Evolutionary conservation across 176 grass and related monocot species (phyloP).

Genomic region (Olyra latifolia): DNA sequence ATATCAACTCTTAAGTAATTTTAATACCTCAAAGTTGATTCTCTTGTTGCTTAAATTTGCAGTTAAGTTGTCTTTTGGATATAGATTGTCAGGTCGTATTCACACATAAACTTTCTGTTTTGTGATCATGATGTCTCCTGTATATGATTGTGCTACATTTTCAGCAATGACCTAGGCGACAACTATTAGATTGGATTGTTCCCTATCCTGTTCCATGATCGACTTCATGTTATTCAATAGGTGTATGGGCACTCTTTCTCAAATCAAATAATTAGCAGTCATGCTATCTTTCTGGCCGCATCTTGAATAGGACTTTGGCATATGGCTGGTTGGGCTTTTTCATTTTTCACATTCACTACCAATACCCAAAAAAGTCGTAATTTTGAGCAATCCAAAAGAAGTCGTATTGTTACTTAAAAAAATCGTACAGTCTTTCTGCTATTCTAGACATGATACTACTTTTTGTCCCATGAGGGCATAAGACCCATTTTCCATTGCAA

Average conservation of each 20-base stretch:
- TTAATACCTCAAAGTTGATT: slow-evolving; percentile 2
- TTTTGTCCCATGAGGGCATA: slow-evolving; percentile 1
- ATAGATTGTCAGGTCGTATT: not conserved
- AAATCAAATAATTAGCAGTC: slow-evolving; percentile 25
- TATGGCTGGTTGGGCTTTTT: slow-evolving; percentile 23
- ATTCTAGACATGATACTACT: slow-evolving; percentile 36
- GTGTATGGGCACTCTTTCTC: slow-evolving; percentile 29
- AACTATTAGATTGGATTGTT: slow-evolving; percentile 32
- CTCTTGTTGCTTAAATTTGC: slow-evolving; percentile 22
- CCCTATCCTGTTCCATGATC: slow-evolving; percentile 25
- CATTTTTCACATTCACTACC: not conserved
- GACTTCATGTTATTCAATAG: slow-evolving; percentile 31
- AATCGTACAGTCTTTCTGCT: slow-evolving; percentile 42
- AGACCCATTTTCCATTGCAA: no score
- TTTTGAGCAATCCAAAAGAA: not conserved
- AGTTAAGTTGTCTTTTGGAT: slow-evolving; percentile 9
- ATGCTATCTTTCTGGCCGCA: slow-evolving; percentile 9
- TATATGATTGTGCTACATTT: slow-evolving; percentile 24
- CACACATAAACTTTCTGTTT: slow-evolving; percentile 3
- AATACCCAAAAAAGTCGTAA: slow-evolving; percentile 1
- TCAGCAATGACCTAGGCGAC: not conserved
- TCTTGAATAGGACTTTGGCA: slow-evolving; percentile 29
- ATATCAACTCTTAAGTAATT: slow-evolving; percentile 28
- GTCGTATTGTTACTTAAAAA: no score
- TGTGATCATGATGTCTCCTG: slow-evolving; percentile 24